phyloP scores from a whole-genome alignment of 306 rosid species.

The Crotalaria pallida region DNA sequence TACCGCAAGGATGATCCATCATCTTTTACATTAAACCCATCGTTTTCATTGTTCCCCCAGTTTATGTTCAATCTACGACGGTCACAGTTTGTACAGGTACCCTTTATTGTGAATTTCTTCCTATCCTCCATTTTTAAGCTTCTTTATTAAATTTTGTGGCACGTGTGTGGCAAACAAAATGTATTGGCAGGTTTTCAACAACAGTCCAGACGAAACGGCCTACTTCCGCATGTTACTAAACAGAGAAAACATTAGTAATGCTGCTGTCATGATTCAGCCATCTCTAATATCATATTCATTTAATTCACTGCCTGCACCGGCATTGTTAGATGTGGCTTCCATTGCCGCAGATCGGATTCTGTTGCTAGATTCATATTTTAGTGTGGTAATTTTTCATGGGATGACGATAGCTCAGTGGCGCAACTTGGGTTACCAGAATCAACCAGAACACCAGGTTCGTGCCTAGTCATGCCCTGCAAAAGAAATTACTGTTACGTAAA shows the following conservation, averaged over 20 bases:
- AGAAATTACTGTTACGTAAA: neutral
- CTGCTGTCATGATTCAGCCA: conserved; percentile 95
- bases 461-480: neutral
- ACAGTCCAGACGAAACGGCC: conserved; percentile 94
- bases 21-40: conserved; percentile 69
- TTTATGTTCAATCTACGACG: conserved; percentile 79
- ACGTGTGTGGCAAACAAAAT: conserved; percentile 2
- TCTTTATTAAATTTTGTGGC: conserved; percentile 1
- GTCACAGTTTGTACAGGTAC: conserved; percentile 86
- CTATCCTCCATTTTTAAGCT: neutral
- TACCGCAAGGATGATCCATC: conserved; percentile 86
- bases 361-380: conserved; percentile 78
- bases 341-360: conserved; percentile 74
- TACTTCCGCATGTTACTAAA: conserved; percentile 82
- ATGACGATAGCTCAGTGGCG: conserved; percentile 97
- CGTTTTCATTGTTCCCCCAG: conserved; percentile 77
- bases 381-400: conserved; percentile 84
- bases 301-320: conserved; percentile 74
- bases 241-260: conserved; percentile 74
- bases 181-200: conserved; percentile 70
- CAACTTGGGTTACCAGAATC: conserved; percentile 84
- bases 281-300: conserved; percentile 75
- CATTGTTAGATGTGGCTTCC: conserved; percentile 79
- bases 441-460: conserved; percentile 66
- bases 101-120: neutral